Evolutionary conservation across 345 rosid species (phyloP).

Genomic region (Populus euphratica): DNA sequence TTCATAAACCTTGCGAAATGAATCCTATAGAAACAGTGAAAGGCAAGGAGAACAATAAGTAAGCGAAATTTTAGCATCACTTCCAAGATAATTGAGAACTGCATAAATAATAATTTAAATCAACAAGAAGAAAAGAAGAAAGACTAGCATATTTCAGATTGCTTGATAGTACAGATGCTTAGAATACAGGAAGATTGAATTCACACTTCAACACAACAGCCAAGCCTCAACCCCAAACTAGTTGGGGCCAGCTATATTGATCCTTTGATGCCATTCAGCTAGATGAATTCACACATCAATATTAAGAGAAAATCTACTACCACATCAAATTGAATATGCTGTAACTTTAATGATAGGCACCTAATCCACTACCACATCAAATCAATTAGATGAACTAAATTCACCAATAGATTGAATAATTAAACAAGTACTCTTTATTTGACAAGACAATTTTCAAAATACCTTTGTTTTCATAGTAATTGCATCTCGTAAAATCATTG

Average conservation of each 20-base stretch:
- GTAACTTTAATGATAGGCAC: background rate
- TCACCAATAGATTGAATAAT: background rate
- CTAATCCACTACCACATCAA: background rate
- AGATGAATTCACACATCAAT: background rate
- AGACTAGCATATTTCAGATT: constrained; percentile 3
- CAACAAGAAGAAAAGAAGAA: background rate
- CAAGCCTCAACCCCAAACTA: background rate
- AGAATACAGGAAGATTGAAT: background rate
- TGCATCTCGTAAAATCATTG: constrained; percentile 78
- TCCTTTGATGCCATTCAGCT: background rate
- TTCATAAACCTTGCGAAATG: constrained; percentile 87
- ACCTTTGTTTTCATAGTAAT: constrained; percentile 90
- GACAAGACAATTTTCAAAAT: constrained; percentile 9
- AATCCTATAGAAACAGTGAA: constrained; percentile 46
- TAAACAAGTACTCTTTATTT: background rate
- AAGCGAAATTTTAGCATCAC: background rate
- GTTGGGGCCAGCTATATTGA: background rate
- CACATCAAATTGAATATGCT: background rate
- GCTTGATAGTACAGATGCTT: background rate
- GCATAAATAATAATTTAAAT: background rate
- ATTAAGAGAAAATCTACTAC: no score
- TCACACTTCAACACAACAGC: background rate
- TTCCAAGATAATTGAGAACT: background rate
- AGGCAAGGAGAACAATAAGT: background rate
- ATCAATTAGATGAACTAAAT: background rate